phyloP scores from a whole-genome alignment of 148 eudicot species.

The Pouteria glomerata region DNA sequence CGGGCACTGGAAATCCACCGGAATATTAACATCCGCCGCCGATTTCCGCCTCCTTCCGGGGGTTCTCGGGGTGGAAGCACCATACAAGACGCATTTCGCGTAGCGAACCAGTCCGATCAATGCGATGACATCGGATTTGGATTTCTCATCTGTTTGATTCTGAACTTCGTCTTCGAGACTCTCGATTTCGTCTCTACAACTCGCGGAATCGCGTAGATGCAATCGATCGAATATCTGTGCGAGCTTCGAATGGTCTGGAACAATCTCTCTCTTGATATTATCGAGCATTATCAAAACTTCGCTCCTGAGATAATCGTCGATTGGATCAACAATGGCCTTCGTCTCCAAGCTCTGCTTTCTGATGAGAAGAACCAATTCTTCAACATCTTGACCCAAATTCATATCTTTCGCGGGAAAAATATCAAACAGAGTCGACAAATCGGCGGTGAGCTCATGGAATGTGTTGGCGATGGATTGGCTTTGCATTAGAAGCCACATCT shows the following conservation, averaged over 20 bases:
- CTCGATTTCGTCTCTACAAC: constrained; percentile 68
- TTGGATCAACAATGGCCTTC: constrained; percentile 28
- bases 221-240: constrained; percentile 38
- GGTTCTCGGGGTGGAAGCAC: constrained; percentile 37
- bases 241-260: constrained; percentile 50
- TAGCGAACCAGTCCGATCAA: constrained; percentile 77
- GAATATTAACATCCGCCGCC: constrained; percentile 45
- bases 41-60: constrained; percentile 28
- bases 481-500: constrained; percentile 62
- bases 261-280: constrained; percentile 49
- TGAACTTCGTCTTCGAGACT: constrained; percentile 69
- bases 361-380: constrained; percentile 46
- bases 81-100: constrained; percentile 74
- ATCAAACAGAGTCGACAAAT: constrained; percentile 61
- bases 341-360: constrained; percentile 48
- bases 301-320: constrained; percentile 31
- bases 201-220: constrained; percentile 54
- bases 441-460: constrained; percentile 50
- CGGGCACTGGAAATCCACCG: constrained; percentile 80
- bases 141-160: constrained; percentile 60
- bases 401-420: constrained; percentile 46
- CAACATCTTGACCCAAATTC: constrained; percentile 52
- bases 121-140: constrained; percentile 48
- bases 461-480: constrained; percentile 29
- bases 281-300: constrained; percentile 50